Base-by-base conservation (phyloP, 257 asterid species). In the Plantago major region DNA sequence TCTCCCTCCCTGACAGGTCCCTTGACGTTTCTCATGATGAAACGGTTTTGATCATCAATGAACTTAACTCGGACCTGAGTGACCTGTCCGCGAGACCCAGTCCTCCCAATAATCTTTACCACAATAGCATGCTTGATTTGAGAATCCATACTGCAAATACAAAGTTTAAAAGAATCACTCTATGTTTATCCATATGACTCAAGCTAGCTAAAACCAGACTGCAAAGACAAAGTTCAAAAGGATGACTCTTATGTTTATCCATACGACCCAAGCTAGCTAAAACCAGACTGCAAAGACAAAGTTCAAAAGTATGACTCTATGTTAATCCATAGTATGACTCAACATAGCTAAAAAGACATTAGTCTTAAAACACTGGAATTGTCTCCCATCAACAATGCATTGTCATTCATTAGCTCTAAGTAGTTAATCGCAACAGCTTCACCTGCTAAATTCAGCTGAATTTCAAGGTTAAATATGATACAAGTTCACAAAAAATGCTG, bases 1-100 rank as follows among this genome's bases (percentile, higher is more conserved):
- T 77, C 82, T 1, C 82, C 79, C 64, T 77, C 79, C 68, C 82
- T 70, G 54, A 61, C 79, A 2, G 63, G 82, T 22, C 82, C 75
- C 68, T 73, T 55, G 14, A 72, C 84, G 12, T 79, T 79, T 48
- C 81, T 67, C 84, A 69, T 72, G 54, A 75, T 75, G 74, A 60
- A 73, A 44, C 70, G 75, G 63, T 67, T 67, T 62, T 70, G 75
- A 55, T 79, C 71, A 61, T 75, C 81, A 0, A 79, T 51, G 53
- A 79, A 79, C 37, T 70, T 70, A 55, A 67, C 79, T 33, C 81
- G 67, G 16, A 79, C 81, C 75, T 70, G 84, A 9, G 81, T 67
- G 7, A 76, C 79, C 42, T 73, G 79, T 3, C 79, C 73, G n/a
- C 79, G 73, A 7, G 79, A 76, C 14, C 81, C 81, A 0, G 81